Percentiles rank a stretch among this genome's conserved stretches.
phyloP scores from a whole-genome alignment of 2,329 filamentous ascomycete genomes.

The Ambrosiella xylebori region DNA sequence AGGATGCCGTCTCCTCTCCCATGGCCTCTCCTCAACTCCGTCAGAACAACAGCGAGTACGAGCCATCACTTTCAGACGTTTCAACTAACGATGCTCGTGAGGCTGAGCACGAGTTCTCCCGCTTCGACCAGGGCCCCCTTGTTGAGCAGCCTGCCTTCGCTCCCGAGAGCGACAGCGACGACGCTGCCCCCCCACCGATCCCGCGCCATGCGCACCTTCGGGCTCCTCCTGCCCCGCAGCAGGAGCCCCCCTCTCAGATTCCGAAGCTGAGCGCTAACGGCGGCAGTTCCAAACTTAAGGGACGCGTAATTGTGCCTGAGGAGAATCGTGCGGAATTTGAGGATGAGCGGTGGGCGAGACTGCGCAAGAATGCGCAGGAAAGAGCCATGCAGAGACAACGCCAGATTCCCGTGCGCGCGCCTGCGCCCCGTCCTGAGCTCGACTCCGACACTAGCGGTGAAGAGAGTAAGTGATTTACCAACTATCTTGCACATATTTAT shows the following conservation, averaged over 20 bases:
- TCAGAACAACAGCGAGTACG: constrained; percentile 23
- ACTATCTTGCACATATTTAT: neutral
- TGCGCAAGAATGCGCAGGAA: constrained; percentile 83
- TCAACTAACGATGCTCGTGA: constrained; percentile 41
- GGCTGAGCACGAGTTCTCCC: constrained; percentile 41
- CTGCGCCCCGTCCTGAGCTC: constrained; percentile 25
- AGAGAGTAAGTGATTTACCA: constrained; percentile 53
- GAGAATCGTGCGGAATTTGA: constrained; percentile 21
- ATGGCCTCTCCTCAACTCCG: constrained; percentile 5
- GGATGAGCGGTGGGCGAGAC: constrained; percentile 85
- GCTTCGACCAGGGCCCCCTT: constrained; percentile 80
- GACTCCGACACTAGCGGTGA: constrained; percentile 89
- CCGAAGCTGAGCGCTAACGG: constrained; percentile 2
- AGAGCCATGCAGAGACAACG: constrained; percentile 48
- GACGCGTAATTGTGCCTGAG: constrained; percentile 15
- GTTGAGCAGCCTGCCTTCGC: constrained; percentile 72
- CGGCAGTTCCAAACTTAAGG: constrained; percentile 16
- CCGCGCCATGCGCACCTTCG: constrained; percentile 22
- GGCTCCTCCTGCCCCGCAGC: constrained; percentile 14
- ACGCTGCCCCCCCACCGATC: constrained; percentile 35
- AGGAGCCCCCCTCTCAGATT: constrained; percentile 1
- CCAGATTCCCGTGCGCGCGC: constrained; percentile 43
- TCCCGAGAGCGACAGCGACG: constrained; percentile 37
- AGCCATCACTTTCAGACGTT: constrained; percentile 32
- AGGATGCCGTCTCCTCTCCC: constrained; percentile 10